Evolutionary conservation across 768 basidiomycete species (phyloP).

Genomic region (Trametes maxima): DNA sequence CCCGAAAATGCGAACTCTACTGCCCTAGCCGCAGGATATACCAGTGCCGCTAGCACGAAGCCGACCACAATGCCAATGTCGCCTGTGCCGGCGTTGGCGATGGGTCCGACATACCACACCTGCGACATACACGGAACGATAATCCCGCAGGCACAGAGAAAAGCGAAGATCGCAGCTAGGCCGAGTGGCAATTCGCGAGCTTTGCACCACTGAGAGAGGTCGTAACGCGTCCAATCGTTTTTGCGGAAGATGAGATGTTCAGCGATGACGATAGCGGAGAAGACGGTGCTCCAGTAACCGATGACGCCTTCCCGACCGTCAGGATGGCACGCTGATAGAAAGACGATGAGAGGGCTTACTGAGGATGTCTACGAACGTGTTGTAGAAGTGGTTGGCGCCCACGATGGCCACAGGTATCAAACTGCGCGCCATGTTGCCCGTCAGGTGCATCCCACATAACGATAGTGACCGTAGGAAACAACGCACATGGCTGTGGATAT

Average conservation of each 20-base stretch:
- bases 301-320: constrained; percentile 39
- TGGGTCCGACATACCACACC: constrained; percentile 53
- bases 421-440: constrained; percentile 25
- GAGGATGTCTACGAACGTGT: constrained; percentile 45
- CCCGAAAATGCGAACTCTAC: constrained; percentile 30
- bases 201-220: constrained; percentile 40
- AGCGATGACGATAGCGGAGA: constrained; percentile 41
- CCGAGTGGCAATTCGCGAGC: constrained; percentile 43
- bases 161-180: constrained; percentile 43
- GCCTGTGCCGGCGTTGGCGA: constrained; percentile 46
- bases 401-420: constrained; percentile 51
- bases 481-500: constrained; percentile 48
- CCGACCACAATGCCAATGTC: constrained; percentile 51
- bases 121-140: constrained; percentile 54
- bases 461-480: too few species aligned
- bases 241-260: constrained; percentile 50
- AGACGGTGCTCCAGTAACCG: constrained; percentile 47
- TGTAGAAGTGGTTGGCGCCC: constrained; percentile 48
- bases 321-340: neutral
- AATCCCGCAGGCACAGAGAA: constrained; percentile 41
- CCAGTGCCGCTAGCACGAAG: constrained; percentile 36
- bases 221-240: constrained; percentile 39
- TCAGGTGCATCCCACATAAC: neutral
- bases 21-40: constrained; percentile 34
- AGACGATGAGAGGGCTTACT: constrained; percentile 28